phyloP scores from a whole-genome alignment of 148 eudicot genomes.

The Cornus suecica region DNA sequence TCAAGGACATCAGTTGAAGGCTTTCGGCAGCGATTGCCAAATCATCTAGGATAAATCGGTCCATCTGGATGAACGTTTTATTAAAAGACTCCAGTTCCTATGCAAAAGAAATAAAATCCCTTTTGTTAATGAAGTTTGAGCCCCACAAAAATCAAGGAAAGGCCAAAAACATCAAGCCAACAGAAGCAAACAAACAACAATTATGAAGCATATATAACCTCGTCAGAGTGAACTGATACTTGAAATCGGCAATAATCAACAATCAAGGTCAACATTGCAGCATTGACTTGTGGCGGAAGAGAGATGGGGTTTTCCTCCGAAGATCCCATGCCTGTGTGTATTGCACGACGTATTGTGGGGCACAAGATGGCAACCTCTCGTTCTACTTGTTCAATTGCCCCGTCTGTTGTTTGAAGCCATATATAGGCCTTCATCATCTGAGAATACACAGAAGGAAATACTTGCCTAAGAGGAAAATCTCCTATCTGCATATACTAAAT shows the following conservation, averaged over 20 bases:
- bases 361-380: slow-evolving; percentile 84
- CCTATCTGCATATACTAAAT: background rate
- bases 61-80: slow-evolving; percentile 84
- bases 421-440: slow-evolving; percentile 90
- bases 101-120: slow-evolving; percentile 10
- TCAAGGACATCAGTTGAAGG: slow-evolving; percentile 82
- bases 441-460: slow-evolving; percentile 10
- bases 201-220: slow-evolving; percentile 40
- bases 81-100: slow-evolving; percentile 84
- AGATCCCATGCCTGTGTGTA: slow-evolving; percentile 67
- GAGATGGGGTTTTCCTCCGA: slow-evolving; percentile 77
- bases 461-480: background rate
- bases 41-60: slow-evolving; percentile 82
- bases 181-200: background rate
- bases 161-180: background rate
- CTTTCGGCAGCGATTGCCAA: slow-evolving; percentile 90
- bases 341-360: slow-evolving; percentile 79
- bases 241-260: slow-evolving; percentile 91
- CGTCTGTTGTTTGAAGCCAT: slow-evolving; percentile 91
- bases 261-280: slow-evolving; percentile 68
- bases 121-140: background rate
- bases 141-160: background rate
- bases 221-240: slow-evolving; percentile 79
- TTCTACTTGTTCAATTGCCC: slow-evolving; percentile 86
- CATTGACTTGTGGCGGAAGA: slow-evolving; percentile 73